phyloP scores from a whole-genome alignment of 176 grass and related monocot genomes.

The Ensete ventricosum region DNA sequence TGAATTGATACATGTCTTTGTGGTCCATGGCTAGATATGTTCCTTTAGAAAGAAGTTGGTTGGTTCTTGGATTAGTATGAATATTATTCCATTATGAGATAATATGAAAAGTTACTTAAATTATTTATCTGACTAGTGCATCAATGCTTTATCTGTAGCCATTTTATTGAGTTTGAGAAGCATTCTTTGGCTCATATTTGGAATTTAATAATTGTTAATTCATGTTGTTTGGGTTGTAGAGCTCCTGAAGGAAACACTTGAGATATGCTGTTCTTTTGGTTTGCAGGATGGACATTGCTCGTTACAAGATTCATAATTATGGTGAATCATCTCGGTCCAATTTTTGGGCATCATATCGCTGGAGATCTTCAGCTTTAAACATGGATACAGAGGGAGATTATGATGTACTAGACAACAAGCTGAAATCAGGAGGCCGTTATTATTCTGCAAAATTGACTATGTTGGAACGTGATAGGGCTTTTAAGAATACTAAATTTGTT shows the following conservation, averaged over 20 bases:
- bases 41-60: background rate
- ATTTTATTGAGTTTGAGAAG: background rate
- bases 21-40: background rate
- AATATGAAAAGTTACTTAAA: background rate
- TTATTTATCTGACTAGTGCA: background rate
- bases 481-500: conserved; percentile 67
- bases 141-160: background rate
- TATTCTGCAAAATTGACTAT: conserved; percentile 55
- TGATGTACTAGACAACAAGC: conserved; percentile 64
- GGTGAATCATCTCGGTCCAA: conserved; percentile 32
- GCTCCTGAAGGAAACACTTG: background rate
- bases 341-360: conserved; percentile 26
- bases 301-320: conserved; percentile 59
- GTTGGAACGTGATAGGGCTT: conserved; percentile 65
- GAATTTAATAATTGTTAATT: background rate
- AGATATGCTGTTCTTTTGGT: background rate
- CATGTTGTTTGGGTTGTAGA: background rate
- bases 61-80: background rate
- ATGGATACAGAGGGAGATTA: conserved; percentile 60
- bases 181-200: background rate
- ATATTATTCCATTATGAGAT: background rate
- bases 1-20: too few species aligned
- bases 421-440: conserved; percentile 59
- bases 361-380: conserved; percentile 29
- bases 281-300: conserved; percentile 90